These are phyloP conservation scores for Backusella macrospora DNA, from an alignment of 192 early-diverging fungal species.

Conservation along the genomic window DNA sequence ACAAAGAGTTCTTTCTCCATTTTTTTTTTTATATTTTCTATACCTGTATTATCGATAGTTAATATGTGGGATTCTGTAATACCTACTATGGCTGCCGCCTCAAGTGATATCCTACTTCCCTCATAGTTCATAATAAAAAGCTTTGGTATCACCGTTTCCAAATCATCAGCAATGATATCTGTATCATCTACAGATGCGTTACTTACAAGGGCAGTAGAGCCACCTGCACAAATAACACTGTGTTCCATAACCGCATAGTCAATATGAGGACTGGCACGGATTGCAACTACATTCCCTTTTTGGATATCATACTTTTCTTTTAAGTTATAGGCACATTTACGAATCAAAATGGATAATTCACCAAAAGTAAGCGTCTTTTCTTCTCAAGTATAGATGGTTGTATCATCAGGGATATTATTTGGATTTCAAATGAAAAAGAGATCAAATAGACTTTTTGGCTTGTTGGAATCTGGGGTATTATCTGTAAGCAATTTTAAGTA, in stretches of 20 bases:
- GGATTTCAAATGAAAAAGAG: neutral
- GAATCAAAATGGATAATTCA: neutral
- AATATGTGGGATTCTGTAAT: neutral
- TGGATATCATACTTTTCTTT: neutral
- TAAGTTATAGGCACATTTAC: neutral
- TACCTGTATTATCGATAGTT: neutral
- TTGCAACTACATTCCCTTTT: neutral
- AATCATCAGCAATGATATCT: neutral
- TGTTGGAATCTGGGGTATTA: neutral
- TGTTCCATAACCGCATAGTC: neutral
- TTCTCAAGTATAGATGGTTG: neutral
- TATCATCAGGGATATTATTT: neutral
- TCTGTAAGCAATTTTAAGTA: slow-evolving; percentile 10
- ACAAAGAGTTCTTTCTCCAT: neutral
- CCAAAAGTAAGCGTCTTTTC: neutral
- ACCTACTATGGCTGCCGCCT: neutral
- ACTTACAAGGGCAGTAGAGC: neutral
- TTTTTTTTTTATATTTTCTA: neutral
- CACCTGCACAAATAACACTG: neutral
- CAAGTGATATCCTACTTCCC: neutral
- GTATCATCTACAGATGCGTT: neutral
- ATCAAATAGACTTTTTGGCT: neutral
- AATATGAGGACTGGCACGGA: neutral
- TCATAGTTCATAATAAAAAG: neutral
- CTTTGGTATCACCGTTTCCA: neutral